phyloP scores from a whole-genome alignment of 139 green algal species.

The Asterochloris sp. region DNA sequence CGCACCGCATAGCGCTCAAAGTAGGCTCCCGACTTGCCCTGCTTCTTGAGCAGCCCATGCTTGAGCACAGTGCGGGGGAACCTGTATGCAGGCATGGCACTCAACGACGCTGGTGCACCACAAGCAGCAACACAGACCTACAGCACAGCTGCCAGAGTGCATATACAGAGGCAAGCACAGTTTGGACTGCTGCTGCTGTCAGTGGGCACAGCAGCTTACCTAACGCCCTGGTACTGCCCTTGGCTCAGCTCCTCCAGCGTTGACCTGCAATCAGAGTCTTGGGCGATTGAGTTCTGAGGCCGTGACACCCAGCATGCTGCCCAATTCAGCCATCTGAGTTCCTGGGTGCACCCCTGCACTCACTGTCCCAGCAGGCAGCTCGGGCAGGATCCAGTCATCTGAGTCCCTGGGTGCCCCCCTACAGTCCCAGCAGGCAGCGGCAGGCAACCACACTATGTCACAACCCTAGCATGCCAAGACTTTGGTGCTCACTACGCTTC shows the following conservation, averaged over 20 bases:
- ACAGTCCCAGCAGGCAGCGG: too few relatives aligned
- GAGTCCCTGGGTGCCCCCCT: too few relatives aligned
- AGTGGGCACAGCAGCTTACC: too few relatives aligned
- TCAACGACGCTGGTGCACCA: not conserved
- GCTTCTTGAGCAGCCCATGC: conserved; percentile 15
- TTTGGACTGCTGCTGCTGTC: not conserved
- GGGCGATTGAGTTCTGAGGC: too few relatives aligned
- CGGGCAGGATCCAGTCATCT: too few relatives aligned
- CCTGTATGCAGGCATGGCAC: not conserved
- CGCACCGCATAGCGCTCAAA: conserved; percentile 20
- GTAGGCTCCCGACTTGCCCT: conserved; percentile 9
- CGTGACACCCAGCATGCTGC: too few relatives aligned
- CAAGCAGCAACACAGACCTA: not conserved
- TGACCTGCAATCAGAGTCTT: too few relatives aligned
- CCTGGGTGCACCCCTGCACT: too few relatives aligned
- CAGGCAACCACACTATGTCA: too few relatives aligned
- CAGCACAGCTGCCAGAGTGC: not conserved
- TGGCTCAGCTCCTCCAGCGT: too few relatives aligned
- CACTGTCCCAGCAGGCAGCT: too few relatives aligned
- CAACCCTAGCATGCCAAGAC: not conserved
- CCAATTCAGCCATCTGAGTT: too few relatives aligned
- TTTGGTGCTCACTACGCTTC: not conserved
- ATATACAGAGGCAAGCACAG: not conserved
- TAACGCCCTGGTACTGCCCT: not conserved
- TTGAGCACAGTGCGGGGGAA: conserved; percentile 11